Evolutionary conservation across 768 basidiomycete genomes (phyloP), one percentile per base, ranked within the genome.

Genomic region (Suillus decipiens): DNA sequence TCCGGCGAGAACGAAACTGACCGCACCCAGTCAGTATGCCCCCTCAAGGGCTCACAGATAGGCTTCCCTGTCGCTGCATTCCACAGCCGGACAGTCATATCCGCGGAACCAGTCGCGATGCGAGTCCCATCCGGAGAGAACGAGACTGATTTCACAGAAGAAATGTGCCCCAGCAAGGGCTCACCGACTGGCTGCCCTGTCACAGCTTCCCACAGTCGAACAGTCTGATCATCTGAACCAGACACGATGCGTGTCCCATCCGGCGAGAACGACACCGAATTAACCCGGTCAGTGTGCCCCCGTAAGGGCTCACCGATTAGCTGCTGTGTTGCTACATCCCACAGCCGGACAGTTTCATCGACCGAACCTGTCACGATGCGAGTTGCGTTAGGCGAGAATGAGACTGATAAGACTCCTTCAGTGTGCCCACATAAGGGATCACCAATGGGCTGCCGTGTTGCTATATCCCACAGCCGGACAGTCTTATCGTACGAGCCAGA

Each of bases 201-300:
- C 28, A 28, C 28, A 3, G 28, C 28, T 28, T 28, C 28, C 28
- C 28, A 28, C 28, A 28, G 28, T 3, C 28, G 28, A 28, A 28
- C 28, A 28, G 28, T 28, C 28, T 28, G 28, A 28, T 28, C 28
- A 28, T 28, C 28, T 28, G 28, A 28, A 28, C 28, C 28, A 28
- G 28, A 28, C 28, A 28, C 28, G 28, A 28, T 28, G 28, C 28
- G 28, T 11, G 37, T 47, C 2, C 68, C 71, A 31, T 68, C 66
- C 7, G 51, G 54, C 2, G 71, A 72, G 31, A 71, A 70, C 14
- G 65, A 60, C 8, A 72, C 33, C 14, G 66, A 64, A 0, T 37
- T 61, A 11, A 71, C 62, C 3, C 2, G 11, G 4, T 66, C 56
- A 22, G 12, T 59, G 33, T 70, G 70, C 19, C 70, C 68, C 6